phyloP scores from a whole-genome alignment of 805 yeast species.

The Zygosaccharomyces lentus region DNA sequence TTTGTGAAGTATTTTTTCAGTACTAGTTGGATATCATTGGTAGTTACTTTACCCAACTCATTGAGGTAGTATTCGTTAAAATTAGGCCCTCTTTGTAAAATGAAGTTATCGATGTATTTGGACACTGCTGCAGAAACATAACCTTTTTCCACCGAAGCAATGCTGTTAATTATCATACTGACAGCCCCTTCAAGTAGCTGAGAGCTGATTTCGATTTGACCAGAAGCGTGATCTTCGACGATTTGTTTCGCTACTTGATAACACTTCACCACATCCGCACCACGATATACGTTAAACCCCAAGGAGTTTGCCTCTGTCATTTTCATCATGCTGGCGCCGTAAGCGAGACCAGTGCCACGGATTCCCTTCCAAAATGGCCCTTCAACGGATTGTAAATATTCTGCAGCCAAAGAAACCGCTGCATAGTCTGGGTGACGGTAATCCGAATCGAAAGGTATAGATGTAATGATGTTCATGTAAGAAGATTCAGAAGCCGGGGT shows the following conservation, averaged over 20 bases:
- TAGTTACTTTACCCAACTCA: slow-evolving; percentile 48
- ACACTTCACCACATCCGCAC: slow-evolving; percentile 69
- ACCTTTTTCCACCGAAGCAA: slow-evolving; percentile 68
- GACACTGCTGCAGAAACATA: slow-evolving; percentile 58
- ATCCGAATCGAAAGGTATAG: slow-evolving; percentile 44
- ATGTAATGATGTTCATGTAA: slow-evolving; percentile 55
- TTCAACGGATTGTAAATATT: slow-evolving; percentile 78
- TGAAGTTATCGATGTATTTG: slow-evolving; percentile 60
- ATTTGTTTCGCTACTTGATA: slow-evolving; percentile 60
- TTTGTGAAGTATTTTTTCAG: slow-evolving; percentile 59
- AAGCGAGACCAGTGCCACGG: slow-evolving; percentile 91
- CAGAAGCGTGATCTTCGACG: slow-evolving; percentile 56
- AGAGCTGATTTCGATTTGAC: slow-evolving; percentile 50
- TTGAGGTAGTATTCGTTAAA: slow-evolving; percentile 52
- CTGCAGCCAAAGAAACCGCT: slow-evolving; percentile 66
- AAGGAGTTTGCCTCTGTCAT: slow-evolving; percentile 64
- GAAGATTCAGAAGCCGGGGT: slow-evolving; percentile 86
- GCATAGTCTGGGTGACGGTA: slow-evolving; percentile 58
- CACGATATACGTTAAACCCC: slow-evolving; percentile 68
- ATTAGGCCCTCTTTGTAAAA: slow-evolving; percentile 67
- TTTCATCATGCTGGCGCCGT: slow-evolving; percentile 67
- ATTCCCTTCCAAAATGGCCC: slow-evolving; percentile 98
- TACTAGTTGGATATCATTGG: slow-evolving; percentile 35
- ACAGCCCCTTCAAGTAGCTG: slow-evolving; percentile 66
- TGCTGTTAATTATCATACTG: slow-evolving; percentile 64